These are phyloP conservation scores for Ophiostoma australiae DNA, from an alignment of 2,329 filamentous ascomycete species.

Conservation along the genomic window DNA sequence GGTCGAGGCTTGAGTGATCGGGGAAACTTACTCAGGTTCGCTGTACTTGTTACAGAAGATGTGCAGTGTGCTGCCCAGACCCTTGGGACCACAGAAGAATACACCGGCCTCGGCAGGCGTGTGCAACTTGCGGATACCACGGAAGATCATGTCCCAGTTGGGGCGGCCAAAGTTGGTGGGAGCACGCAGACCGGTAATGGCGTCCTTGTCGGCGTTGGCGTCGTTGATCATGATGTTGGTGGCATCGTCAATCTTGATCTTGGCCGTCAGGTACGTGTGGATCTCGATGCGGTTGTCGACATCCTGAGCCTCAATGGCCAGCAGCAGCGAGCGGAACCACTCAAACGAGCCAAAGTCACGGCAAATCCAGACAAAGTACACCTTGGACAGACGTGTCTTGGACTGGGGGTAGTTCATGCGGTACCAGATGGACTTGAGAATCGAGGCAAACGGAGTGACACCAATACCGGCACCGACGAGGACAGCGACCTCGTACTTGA, in stretches of 20 bases:
- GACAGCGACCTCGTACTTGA: slow-evolving; percentile 77
- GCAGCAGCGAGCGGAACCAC: slow-evolving; percentile 79
- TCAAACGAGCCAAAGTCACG: slow-evolving; percentile 83
- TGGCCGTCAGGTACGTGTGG: slow-evolving; percentile 81
- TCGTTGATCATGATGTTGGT: slow-evolving; percentile 94
- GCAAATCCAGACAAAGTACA: slow-evolving; percentile 93
- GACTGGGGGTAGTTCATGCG: slow-evolving; percentile 82
- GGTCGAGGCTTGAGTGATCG: not conserved
- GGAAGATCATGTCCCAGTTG: slow-evolving; percentile 89
- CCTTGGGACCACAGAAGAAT: slow-evolving; percentile 83
- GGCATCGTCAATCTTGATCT: slow-evolving; percentile 79
- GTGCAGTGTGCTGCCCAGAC: slow-evolving; percentile 68
- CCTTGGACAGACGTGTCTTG: slow-evolving; percentile 73
- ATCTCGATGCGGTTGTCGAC: slow-evolving; percentile 81
- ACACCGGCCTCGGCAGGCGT: slow-evolving; percentile 67
- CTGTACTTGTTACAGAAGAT: slow-evolving; percentile 86
- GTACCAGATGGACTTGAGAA: slow-evolving; percentile 90
- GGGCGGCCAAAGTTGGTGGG: slow-evolving; percentile 82
- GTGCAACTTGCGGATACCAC: slow-evolving; percentile 74
- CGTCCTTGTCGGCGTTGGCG: slow-evolving; percentile 75
- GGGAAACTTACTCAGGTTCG: slow-evolving; percentile 65
- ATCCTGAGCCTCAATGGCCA: slow-evolving; percentile 83
- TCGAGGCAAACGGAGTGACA: slow-evolving; percentile 80
- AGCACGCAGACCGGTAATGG: slow-evolving; percentile 74
- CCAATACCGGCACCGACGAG: slow-evolving; percentile 80